phyloP scores from a whole-genome alignment of 768 basidiomycete species.

The Termitomyces sp. region DNA sequence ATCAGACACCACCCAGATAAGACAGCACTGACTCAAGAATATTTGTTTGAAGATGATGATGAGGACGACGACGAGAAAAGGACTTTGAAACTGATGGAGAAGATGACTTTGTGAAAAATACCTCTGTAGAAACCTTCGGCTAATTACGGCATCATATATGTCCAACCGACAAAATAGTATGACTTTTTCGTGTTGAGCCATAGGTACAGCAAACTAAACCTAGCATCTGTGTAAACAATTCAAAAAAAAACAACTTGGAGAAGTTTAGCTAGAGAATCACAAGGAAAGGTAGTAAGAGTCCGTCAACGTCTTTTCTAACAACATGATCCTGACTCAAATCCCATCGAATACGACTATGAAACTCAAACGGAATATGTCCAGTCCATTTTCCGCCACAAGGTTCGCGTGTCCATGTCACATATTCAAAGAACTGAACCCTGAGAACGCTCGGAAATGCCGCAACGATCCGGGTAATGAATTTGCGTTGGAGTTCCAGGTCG shows the following conservation, averaged over 20 bases:
- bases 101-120: no score
- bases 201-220: neutral
- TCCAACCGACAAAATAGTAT: no score
- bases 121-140: no score
- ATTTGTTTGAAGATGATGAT: no score
- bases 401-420: constrained; percentile 11
- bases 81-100: no score
- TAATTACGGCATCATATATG: no score
- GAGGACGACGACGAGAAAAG: no score
- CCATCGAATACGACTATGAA: neutral
- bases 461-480: neutral
- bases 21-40: no score
- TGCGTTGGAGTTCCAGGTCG: constrained; percentile 10
- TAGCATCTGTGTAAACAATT: neutral
- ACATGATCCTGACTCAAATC: neutral
- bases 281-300: constrained; percentile 3
- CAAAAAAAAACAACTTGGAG: no score
- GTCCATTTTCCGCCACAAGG: constrained; percentile 5
- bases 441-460: constrained; percentile 13
- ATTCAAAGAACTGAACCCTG: constrained; percentile 2
- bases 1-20: no score
- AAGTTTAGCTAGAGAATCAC: neutral
- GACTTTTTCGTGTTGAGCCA: no score
- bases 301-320: constrained; percentile 5
- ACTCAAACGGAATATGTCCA: neutral